These are phyloP conservation scores for Apiotrichum brassicae DNA, from an alignment of 1,284 basidiomycete species.

Conservation along the genomic window DNA sequence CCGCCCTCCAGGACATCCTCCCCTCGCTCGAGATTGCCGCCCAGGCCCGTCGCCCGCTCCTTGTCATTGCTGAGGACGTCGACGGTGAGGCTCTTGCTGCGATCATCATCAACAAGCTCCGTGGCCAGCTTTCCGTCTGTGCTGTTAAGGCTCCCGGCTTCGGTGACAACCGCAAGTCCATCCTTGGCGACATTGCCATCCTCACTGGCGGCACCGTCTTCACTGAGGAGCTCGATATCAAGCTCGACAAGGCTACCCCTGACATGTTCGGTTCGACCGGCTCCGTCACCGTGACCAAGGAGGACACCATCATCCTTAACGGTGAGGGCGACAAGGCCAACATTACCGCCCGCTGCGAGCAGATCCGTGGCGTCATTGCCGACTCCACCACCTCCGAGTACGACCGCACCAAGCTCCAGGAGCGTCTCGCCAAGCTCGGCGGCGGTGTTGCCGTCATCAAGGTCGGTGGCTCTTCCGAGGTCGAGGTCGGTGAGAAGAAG, in stretches of 20 bases:
- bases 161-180: constrained; percentile 97
- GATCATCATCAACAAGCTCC: constrained; percentile 97
- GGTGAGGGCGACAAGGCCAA: constrained; percentile 81
- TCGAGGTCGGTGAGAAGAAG: constrained; percentile 99
- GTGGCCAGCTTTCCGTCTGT: constrained; percentile 85
- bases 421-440: constrained; percentile 89
- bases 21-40: constrained; percentile 89
- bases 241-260: constrained; percentile 83
- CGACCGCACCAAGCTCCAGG: constrained; percentile 92
- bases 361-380: constrained; percentile 77
- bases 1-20: constrained; percentile 87
- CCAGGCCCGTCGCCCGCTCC: constrained; percentile 79
- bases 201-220: constrained; percentile 96
- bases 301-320: constrained; percentile 95
- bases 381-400: constrained; percentile 87
- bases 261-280: constrained; percentile 91
- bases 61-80: constrained; percentile 96
- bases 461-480: constrained; percentile 88
- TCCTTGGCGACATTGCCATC: constrained; percentile 94
- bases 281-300: constrained; percentile 92
- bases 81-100: constrained; percentile 97
- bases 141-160: constrained; percentile 98
- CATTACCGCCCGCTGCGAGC: constrained; percentile 86
- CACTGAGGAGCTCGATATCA: constrained; percentile 96
- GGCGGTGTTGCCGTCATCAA: constrained; percentile 98